Percentiles rank a stretch among this genome's conserved stretches.
These are phyloP conservation scores for Mucor ambiguus DNA, from an alignment of 371 early-diverging fungal genomes.

Conservation along the genomic window DNA sequence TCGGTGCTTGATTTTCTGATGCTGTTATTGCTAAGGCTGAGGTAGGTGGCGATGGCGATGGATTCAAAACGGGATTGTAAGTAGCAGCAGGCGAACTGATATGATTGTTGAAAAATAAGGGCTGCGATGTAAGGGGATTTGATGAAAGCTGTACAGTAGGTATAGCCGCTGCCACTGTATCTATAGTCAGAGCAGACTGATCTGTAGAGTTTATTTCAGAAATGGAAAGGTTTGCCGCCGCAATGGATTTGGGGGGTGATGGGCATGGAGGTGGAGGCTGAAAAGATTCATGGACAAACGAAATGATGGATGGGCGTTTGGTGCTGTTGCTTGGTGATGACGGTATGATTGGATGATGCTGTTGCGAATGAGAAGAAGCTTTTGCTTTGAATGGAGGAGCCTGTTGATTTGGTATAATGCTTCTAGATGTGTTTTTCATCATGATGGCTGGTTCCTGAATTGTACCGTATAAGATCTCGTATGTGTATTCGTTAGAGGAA, in stretches of 20 bases:
- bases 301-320: conserved; percentile 15
- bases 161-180: not conserved
- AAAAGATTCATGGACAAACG: conserved; percentile 29
- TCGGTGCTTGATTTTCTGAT: not conserved
- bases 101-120: not conserved
- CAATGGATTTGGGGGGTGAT: not conserved
- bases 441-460: conserved; percentile 27
- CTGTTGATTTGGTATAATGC: conserved; percentile 12
- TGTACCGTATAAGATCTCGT: conserved; percentile 28
- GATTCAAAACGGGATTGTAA: not conserved
- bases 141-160: not conserved
- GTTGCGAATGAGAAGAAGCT: not conserved
- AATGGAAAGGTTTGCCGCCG: not conserved
- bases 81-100: not conserved
- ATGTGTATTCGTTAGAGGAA: conserved; percentile 22
- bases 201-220: not conserved
- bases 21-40: not conserved
- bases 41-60: not conserved
- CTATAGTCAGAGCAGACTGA: not conserved
- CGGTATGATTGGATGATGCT: not conserved
- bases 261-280: not conserved
- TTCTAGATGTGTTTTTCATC: conserved; percentile 6
- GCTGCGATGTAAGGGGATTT: not conserved
- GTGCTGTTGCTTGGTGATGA: not conserved
- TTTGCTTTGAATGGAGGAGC: conserved; percentile 13